Evolutionary conservation across 1,284 basidiomycete genomes (phyloP).

Genomic region (Trametes versicolor): DNA sequence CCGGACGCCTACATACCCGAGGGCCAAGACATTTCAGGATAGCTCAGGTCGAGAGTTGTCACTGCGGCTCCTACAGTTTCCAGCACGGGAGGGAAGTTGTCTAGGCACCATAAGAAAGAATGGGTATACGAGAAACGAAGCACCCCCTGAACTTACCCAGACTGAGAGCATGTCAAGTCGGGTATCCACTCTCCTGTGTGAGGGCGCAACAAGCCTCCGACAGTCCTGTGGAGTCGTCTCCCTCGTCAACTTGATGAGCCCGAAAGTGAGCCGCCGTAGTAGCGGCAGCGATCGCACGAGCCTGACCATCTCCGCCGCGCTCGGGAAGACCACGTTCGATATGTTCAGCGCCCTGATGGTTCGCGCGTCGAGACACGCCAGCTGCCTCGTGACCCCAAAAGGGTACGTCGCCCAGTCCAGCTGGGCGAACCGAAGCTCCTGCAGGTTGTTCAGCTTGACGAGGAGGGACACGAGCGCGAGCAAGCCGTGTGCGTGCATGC

Average conservation of each 20-base stretch:
- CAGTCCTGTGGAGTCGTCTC: neutral
- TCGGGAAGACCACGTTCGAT: neutral
- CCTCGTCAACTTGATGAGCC: neutral
- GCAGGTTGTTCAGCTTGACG: neutral
- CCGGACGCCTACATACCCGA: constrained; percentile 3
- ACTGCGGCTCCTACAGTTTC: neutral
- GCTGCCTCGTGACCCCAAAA: too few relatives aligned
- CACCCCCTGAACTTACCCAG: neutral
- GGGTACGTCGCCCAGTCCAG: neutral
- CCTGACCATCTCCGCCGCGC: neutral
- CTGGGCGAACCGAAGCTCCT: neutral
- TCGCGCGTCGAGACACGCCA: neutral
- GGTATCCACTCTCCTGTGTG: neutral
- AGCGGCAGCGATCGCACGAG: neutral
- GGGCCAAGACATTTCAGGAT: constrained; percentile 2
- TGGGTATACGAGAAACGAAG: too few relatives aligned
- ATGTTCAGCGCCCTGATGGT: neutral
- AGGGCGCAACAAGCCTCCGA: too few relatives aligned
- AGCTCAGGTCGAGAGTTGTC: neutral
- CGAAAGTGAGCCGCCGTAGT: neutral
- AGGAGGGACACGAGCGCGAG: neutral
- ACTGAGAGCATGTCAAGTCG: neutral
- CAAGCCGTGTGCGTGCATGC: neutral
- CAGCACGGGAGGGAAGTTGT: neutral
- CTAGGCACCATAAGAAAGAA: neutral